phyloP scores from a whole-genome alignment of 441 rosid genomes.

The Pelargonium cotyledonis region DNA sequence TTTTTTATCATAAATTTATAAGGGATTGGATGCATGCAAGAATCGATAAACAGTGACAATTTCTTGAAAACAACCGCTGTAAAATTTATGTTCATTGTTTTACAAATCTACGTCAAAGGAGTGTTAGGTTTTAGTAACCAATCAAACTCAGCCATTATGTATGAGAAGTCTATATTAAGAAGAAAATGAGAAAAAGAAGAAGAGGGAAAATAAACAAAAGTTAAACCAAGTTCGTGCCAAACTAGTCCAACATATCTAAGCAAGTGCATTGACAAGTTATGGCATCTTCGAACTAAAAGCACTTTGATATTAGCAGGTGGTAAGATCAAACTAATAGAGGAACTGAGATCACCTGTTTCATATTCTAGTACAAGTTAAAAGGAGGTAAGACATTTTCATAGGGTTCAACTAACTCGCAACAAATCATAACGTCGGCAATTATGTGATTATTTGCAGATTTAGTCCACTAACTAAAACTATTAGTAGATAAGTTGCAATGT shows the following conservation, averaged over 20 bases:
- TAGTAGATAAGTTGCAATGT: not conserved
- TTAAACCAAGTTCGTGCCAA: not conserved
- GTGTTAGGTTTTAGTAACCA: not conserved
- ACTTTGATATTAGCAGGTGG: not conserved
- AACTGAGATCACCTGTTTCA: not conserved
- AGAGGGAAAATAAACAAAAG: not conserved
- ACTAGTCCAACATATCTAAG: not conserved
- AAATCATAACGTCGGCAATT: not conserved
- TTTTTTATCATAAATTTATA: not conserved
- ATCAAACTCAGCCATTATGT: not conserved
- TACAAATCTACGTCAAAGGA: not conserved
- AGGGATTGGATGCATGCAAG: not conserved
- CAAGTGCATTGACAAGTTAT: slow-evolving; percentile 6
- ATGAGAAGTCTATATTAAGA: not conserved
- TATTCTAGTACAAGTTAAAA: not conserved
- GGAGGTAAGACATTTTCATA: not conserved
- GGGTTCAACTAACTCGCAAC: not conserved
- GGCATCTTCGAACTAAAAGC: not conserved
- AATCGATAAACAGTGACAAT: not conserved
- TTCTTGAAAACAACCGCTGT: not conserved
- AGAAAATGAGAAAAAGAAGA: not conserved
- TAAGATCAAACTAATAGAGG: no score
- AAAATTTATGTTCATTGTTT: not conserved
- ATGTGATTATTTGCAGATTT: not conserved
- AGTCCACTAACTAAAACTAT: not conserved